Conservation (phyloP, 2,329 filamentous ascomycete genomes). For the Penicillium decumbens region DNA sequence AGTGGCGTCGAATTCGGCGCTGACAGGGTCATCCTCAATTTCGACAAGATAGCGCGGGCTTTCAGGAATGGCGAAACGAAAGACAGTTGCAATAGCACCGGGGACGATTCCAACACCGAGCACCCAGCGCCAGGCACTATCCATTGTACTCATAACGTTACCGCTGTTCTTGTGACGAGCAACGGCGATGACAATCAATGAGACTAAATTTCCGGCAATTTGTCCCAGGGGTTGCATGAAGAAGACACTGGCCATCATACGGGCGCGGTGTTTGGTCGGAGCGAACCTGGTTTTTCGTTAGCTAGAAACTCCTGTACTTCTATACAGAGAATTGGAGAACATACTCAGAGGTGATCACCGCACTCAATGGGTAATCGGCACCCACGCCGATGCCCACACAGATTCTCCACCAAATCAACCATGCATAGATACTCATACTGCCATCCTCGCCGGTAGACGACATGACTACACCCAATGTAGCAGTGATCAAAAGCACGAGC, state of each 20-base stretch:
- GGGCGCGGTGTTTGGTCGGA: constrained; percentile 58
- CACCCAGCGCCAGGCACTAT: constrained; percentile 64
- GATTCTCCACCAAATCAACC: constrained; percentile 48
- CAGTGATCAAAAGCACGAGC: constrained; percentile 45
- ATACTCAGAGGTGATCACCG: constrained; percentile 65
- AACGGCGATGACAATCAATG: constrained; percentile 44
- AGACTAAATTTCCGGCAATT: constrained; percentile 60
- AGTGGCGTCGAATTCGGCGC: constrained; percentile 57
- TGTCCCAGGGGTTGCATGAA: constrained; percentile 67
- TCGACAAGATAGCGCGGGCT: constrained; percentile 62
- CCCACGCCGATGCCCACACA: constrained; percentile 55
- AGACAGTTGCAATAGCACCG: constrained; percentile 59
- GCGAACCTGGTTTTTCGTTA: constrained; percentile 37
- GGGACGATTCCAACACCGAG: constrained; percentile 62
- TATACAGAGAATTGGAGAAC: constrained; percentile 10
- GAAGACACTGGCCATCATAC: constrained; percentile 64
- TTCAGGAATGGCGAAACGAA: constrained; percentile 63
- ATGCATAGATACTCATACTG: constrained; percentile 45
- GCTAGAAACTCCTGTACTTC: not conserved
- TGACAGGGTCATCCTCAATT: constrained; percentile 57
- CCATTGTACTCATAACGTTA: constrained; percentile 43
- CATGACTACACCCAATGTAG: constrained; percentile 47
- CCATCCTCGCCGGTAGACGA: constrained; percentile 40
- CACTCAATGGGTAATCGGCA: constrained; percentile 64
- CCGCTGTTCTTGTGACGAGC: constrained; percentile 22